Conservation (phyloP, 1,284 basidiomycete species). For the Pterulicium gracile region DNA sequence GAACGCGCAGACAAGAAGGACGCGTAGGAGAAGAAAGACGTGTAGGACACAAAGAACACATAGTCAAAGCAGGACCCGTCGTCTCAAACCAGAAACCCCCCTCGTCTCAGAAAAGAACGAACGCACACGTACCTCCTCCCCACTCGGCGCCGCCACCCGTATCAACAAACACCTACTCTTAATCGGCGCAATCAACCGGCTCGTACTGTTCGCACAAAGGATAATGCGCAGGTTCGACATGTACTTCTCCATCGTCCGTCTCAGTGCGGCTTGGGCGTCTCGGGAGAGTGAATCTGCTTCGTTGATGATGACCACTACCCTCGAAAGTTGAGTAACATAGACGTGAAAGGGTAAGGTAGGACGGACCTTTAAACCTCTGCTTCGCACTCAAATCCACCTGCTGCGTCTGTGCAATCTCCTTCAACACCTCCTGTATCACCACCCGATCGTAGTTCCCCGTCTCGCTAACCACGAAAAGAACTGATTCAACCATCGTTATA, state of each 20-base stretch:
- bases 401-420: constrained; percentile 98
- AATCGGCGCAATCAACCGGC: constrained; percentile 95
- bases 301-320: constrained; percentile 92
- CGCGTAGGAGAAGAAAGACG: constrained; percentile 4
- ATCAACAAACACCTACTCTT: constrained; percentile 91
- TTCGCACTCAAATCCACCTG: constrained; percentile 95
- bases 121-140: constrained; percentile 53
- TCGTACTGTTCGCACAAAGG: constrained; percentile 95
- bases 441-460: constrained; percentile 94
- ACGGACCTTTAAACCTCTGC: constrained; percentile 89
- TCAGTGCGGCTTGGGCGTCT: constrained; percentile 94
- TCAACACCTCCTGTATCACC: constrained; percentile 94
- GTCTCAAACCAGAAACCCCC: too few species aligned
- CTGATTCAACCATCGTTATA: too few species aligned
- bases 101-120: constrained; percentile 1
- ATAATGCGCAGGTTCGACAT: constrained; percentile 97
- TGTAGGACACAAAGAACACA: constrained; percentile 3
- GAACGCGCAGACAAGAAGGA: constrained; percentile 1
- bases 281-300: constrained; percentile 92
- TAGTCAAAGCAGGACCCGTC: background rate
- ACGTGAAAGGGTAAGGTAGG: background rate
- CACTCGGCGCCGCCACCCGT: constrained; percentile 82
- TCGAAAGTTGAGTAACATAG: background rate
- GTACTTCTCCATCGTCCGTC: constrained; percentile 99
- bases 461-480: constrained; percentile 47